Conservation (phyloP, 2,329 filamentous ascomycete species). For the Lachnellula hyalina region DNA sequence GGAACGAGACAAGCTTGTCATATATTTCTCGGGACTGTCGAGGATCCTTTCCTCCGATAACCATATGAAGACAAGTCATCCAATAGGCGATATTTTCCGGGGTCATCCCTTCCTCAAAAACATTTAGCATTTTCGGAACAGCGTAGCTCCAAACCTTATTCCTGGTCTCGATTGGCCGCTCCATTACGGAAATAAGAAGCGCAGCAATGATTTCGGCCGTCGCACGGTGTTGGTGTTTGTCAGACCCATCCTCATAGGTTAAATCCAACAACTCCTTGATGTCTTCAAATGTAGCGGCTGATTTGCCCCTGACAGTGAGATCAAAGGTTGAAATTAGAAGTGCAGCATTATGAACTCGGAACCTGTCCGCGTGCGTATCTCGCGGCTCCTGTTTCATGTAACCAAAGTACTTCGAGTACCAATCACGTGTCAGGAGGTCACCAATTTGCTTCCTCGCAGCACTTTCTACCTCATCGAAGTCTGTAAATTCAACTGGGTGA, state of each 20-base stretch:
- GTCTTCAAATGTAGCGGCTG: conserved; percentile 76
- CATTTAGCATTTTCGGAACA: conserved; percentile 77
- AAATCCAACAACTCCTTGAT: conserved; percentile 73
- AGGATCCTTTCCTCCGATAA: conserved; percentile 84
- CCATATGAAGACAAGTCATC: conserved; percentile 87
- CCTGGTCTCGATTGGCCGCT: conserved; percentile 68
- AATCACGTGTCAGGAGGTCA: conserved; percentile 69
- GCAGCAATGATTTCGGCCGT: conserved; percentile 91
- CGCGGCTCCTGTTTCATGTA: conserved; percentile 96
- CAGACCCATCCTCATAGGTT: conserved; percentile 86
- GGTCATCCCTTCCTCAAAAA: conserved; percentile 87
- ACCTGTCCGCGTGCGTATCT: conserved; percentile 74
- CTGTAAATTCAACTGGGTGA: conserved; percentile 58
- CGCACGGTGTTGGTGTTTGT: conserved; percentile 96
- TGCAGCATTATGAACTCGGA: conserved; percentile 82
- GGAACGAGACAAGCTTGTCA: conserved; percentile 75
- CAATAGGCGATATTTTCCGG: conserved; percentile 94
- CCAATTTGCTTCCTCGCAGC: conserved; percentile 74
- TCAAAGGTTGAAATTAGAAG: conserved; percentile 88
- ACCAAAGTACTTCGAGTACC: conserved; percentile 83
- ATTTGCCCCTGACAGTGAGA: conserved; percentile 74
- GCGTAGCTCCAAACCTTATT: conserved; percentile 82
- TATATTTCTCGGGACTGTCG: conserved; percentile 81
- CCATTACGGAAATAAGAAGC: conserved; percentile 72
- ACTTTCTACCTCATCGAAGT: conserved; percentile 76